A percentile compares a stretch with the other conserved stretches of the same genome.
Evolutionary conservation across 2,329 filamentous ascomycete species (phyloP).

Genomic region (Curvularia lunata): DNA sequence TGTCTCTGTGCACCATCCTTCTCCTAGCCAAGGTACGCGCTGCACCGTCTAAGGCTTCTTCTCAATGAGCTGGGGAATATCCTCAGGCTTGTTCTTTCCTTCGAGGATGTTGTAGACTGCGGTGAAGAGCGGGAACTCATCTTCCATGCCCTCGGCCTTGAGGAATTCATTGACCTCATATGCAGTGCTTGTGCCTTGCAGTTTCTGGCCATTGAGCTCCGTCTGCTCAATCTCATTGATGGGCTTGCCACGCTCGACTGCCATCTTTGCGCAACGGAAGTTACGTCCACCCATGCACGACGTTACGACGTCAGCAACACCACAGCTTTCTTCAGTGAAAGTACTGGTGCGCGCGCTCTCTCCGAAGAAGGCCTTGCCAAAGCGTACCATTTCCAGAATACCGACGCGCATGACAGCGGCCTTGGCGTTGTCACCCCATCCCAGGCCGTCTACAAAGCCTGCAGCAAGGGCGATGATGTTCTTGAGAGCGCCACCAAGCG

Average conservation of each 20-base stretch:
- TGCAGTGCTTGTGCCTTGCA: slow-evolving; percentile 92
- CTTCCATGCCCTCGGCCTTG: slow-evolving; percentile 75
- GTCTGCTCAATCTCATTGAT: slow-evolving; percentile 87
- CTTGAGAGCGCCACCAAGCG: slow-evolving; percentile 91
- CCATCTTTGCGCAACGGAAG: slow-evolving; percentile 90
- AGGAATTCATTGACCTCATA: slow-evolving; percentile 90
- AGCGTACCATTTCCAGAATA: slow-evolving; percentile 94
- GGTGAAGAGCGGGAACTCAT: slow-evolving; percentile 90
- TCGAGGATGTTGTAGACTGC: slow-evolving; percentile 83
- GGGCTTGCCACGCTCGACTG: slow-evolving; percentile 76
- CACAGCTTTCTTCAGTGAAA: slow-evolving; percentile 96
- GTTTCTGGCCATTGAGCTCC: slow-evolving; percentile 94
- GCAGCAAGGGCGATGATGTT: slow-evolving; percentile 95
- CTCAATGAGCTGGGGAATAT: slow-evolving; percentile 73
- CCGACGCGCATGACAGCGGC: slow-evolving; percentile 98
- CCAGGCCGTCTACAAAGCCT: slow-evolving; percentile 91
- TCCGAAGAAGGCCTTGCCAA: slow-evolving; percentile 91
- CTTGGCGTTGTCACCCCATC: slow-evolving; percentile 98
- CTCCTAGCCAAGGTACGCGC: neutral
- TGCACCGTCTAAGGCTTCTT: slow-evolving; percentile 29
- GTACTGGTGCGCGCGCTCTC: slow-evolving; percentile 80
- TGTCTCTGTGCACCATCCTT: neutral
- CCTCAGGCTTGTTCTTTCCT: slow-evolving; percentile 75
- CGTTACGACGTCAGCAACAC: slow-evolving; percentile 94
- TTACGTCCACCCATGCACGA: slow-evolving; percentile 92